Evolutionary conservation across 208 protist species (phyloP).

Genomic region (Phytomonas francai): DNA sequence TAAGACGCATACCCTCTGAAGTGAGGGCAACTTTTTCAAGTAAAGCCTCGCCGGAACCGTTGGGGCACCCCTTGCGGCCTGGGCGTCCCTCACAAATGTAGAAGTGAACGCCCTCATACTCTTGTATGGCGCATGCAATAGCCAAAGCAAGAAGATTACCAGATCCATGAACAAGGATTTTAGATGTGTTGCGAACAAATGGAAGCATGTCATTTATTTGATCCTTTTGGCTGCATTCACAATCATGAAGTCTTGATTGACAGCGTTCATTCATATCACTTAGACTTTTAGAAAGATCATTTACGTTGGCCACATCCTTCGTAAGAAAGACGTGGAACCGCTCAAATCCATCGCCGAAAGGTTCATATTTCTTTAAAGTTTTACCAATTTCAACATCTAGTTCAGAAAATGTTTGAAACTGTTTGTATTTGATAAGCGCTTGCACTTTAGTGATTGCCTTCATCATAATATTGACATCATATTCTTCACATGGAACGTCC

Average conservation of each 20-base stretch:
- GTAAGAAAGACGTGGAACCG: constrained; percentile 58
- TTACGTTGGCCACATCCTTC: constrained; percentile 42
- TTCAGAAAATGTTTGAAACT: constrained; percentile 77
- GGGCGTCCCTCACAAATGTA: constrained; percentile 77
- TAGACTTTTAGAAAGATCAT: constrained; percentile 43
- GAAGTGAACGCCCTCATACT: constrained; percentile 78
- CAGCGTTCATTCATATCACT: constrained; percentile 64
- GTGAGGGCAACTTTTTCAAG: constrained; percentile 44
- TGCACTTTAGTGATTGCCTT: constrained; percentile 63
- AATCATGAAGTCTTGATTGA: constrained; percentile 41
- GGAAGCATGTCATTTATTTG: constrained; percentile 81
- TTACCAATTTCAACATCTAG: constrained; percentile 66
- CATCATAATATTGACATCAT: constrained; percentile 73
- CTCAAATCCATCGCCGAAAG: constrained; percentile 72
- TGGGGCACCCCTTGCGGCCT: constrained; percentile 28
- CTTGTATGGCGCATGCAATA: constrained; percentile 71
- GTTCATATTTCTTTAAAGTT: constrained; percentile 57
- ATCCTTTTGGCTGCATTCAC: constrained; percentile 67
- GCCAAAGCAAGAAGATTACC: constrained; percentile 64
- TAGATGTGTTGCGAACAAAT: constrained; percentile 66
- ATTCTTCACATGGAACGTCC: constrained; percentile 72
- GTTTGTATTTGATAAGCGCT: constrained; percentile 30
- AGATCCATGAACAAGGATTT: constrained; percentile 79
- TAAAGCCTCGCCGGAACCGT: constrained; percentile 45
- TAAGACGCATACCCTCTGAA: constrained; percentile 46